Percentiles rank a stretch among this genome's conserved stretches.
phyloP scores from a whole-genome alignment of 2,329 filamentous ascomycete genomes.

The Penicillium digitatum region DNA sequence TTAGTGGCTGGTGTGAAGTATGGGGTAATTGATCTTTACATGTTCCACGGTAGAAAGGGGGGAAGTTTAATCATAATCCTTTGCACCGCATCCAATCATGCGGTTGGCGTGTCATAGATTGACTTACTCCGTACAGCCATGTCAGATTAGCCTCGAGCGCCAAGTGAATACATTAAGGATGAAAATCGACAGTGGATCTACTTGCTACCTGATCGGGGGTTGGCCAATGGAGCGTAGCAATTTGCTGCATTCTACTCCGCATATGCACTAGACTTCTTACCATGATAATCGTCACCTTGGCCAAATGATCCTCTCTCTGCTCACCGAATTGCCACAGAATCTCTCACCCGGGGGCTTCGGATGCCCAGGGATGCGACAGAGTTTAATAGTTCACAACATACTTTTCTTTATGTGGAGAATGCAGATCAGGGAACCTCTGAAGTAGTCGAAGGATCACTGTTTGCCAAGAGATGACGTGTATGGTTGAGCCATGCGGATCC shows the following conservation, averaged over 20 bases:
- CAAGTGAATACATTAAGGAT: neutral
- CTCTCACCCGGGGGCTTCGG: neutral
- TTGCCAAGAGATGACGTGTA: neutral
- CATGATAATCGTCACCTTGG: neutral
- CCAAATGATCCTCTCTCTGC: too few species aligned
- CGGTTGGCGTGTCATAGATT: neutral
- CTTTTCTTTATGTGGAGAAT: neutral
- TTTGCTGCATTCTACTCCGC: too few species aligned
- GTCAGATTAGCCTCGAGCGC: neutral
- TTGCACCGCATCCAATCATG: slow-evolving; percentile 1
- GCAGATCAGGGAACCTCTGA: neutral
- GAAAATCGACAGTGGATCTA: neutral
- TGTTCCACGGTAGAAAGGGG: neutral
- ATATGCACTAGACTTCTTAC: too few species aligned
- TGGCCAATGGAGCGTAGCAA: neutral
- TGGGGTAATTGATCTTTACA: neutral
- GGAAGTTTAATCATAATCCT: neutral
- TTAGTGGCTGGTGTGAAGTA: neutral
- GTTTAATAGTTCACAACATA: neutral
- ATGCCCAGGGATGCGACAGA: neutral
- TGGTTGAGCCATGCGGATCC: neutral
- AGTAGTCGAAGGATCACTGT: neutral
- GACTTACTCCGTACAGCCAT: neutral
- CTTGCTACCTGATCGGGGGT: neutral
- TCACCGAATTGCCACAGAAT: neutral